Conservation (phyloP, 768 basidiomycete genomes). For the Mycena polygramma region DNA sequence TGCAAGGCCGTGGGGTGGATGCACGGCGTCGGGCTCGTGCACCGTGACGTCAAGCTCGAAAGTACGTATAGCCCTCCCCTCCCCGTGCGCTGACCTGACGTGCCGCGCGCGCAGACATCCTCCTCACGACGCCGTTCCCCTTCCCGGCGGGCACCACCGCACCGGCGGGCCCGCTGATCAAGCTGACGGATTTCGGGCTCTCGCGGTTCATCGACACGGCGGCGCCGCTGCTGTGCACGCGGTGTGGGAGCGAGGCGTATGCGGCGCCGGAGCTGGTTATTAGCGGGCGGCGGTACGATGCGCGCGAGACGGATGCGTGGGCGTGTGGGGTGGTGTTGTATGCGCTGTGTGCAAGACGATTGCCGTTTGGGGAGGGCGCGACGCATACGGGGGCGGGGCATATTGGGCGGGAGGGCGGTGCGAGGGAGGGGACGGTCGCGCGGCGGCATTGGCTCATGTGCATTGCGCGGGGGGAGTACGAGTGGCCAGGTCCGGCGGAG, state of each 20-base stretch:
- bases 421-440: slow-evolving; percentile 48
- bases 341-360: slow-evolving; percentile 74
- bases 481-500: slow-evolving; percentile 65
- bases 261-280: slow-evolving; percentile 85
- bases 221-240: slow-evolving; percentile 74
- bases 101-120: slow-evolving; percentile 67
- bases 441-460: slow-evolving; percentile 75
- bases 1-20: slow-evolving; percentile 88
- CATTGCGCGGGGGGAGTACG: slow-evolving; percentile 85
- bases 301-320: slow-evolving; percentile 89
- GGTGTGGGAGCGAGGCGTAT: slow-evolving; percentile 92
- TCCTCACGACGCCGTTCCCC: slow-evolving; percentile 70
- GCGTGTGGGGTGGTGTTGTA: slow-evolving; percentile 91
- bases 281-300: slow-evolving; percentile 73
- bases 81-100: slow-evolving; percentile 6
- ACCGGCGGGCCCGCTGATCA: slow-evolving; percentile 72
- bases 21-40: slow-evolving; percentile 87
- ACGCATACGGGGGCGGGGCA: slow-evolving; percentile 43
- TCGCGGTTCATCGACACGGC: slow-evolving; percentile 83
- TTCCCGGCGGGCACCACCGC: slow-evolving; percentile 51
- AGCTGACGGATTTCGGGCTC: slow-evolving; percentile 92
- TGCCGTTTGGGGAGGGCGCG: slow-evolving; percentile 80
- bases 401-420: slow-evolving; percentile 42
- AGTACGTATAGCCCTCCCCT: slow-evolving; percentile 55
- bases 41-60: slow-evolving; percentile 93